Conservation (phyloP, 345 rosid species). For the Rhodamnia rubescens region DNA sequence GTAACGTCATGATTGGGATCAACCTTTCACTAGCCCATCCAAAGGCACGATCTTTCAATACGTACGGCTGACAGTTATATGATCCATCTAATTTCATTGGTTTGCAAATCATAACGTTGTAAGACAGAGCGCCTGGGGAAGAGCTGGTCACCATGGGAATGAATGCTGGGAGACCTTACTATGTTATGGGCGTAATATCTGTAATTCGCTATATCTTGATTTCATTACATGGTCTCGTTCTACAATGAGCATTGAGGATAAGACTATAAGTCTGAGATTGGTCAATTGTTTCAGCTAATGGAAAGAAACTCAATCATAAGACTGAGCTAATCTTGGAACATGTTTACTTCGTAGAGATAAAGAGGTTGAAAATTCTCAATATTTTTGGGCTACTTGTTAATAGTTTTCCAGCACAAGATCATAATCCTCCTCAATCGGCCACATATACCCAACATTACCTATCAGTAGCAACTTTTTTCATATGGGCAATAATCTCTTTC, state of each 20-base stretch:
- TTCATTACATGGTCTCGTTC: not conserved
- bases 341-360: too few species aligned
- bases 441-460: too few species aligned
- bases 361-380: too few species aligned
- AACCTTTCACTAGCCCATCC: slow-evolving; percentile 31
- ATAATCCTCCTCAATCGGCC: too few species aligned
- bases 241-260: not conserved
- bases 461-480: too few species aligned
- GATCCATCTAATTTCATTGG: not conserved
- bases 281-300: slow-evolving; percentile 12
- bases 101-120: not conserved
- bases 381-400: too few species aligned
- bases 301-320: slow-evolving; percentile 17
- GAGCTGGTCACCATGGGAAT: slow-evolving; percentile 23
- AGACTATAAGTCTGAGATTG: not conserved
- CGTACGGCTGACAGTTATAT: not conserved
- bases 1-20: slow-evolving; percentile 7
- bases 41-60: slow-evolving; percentile 12
- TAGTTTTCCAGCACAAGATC: too few species aligned
- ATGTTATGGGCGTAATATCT: slow-evolving; percentile 19
- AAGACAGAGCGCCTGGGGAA: slow-evolving; percentile 16
- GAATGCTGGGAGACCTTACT: slow-evolving; percentile 19
- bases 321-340: slow-evolving; percentile 1
- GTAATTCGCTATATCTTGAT: not conserved
- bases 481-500: too few species aligned